These are phyloP conservation scores for Crithidia bombi DNA, from an alignment of 208 protist species.

Conservation along the genomic window DNA sequence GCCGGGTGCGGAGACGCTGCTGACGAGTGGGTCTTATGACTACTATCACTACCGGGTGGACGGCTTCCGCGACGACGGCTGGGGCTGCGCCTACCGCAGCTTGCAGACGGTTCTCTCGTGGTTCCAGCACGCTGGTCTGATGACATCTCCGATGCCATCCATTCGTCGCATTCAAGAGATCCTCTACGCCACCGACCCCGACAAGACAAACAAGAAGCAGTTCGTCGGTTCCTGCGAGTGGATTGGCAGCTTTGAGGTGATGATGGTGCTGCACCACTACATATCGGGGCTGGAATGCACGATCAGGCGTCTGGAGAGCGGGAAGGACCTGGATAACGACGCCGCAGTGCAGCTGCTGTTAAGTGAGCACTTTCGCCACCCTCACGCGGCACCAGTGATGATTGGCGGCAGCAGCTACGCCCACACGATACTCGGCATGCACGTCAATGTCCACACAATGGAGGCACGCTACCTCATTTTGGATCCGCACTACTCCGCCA, in stretches of 20 bases:
- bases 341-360: constrained; percentile 67
- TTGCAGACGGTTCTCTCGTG: constrained; percentile 89
- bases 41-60: constrained; percentile 97
- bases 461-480: constrained; percentile 90
- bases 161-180: constrained; percentile 87
- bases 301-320: constrained; percentile 86
- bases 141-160: constrained; percentile 55
- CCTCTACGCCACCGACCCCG: constrained; percentile 73
- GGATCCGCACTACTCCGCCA: constrained; percentile 94
- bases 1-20: constrained; percentile 38
- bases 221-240: constrained; percentile 94
- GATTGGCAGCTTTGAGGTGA: constrained; percentile 95
- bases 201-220: constrained; percentile 71
- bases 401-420: constrained; percentile 96
- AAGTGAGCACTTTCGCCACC: constrained; percentile 83
- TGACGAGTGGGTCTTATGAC: constrained; percentile 87
- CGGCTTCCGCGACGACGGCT: constrained; percentile 93
- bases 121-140: constrained; percentile 71
- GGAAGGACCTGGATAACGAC: constrained; percentile 81
- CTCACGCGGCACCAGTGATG: constrained; percentile 92
- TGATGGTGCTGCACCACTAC: constrained; percentile 87
- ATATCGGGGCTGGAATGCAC: constrained; percentile 80
- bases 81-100: constrained; percentile 96
- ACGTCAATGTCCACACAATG: constrained; percentile 82
- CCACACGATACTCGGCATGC: constrained; percentile 94